Percentiles rank a stretch among this genome's conserved stretches.
Conservation (phyloP, 2,329 filamentous ascomycete genomes). For the Sporothrix schenckii region DNA sequence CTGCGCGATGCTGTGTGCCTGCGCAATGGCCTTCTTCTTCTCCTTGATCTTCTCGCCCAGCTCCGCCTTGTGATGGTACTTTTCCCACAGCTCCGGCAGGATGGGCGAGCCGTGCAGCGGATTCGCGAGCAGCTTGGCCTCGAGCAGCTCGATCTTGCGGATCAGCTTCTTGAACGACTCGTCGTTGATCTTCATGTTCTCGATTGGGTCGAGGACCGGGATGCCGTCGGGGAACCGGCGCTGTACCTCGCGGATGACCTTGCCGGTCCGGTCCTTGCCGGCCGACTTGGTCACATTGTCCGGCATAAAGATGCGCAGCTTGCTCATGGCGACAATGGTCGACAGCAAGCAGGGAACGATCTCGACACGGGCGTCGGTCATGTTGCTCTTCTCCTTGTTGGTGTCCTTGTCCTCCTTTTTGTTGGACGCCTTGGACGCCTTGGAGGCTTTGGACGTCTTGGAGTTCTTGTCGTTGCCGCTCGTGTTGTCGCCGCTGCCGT, state of each 20-base stretch:
- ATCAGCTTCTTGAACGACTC: conserved; percentile 92
- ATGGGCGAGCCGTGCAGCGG: conserved; percentile 89
- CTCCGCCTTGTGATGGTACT: conserved; percentile 80
- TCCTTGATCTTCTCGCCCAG: conserved; percentile 79
- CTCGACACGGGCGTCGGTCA: conserved; percentile 61
- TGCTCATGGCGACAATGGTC: conserved; percentile 81
- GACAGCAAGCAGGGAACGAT: conserved; percentile 84
- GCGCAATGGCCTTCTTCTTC: conserved; percentile 82
- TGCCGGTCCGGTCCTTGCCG: conserved; percentile 68
- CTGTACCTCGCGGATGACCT: conserved; percentile 75
- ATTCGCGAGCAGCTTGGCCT: conserved; percentile 85
- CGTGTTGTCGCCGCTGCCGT: conserved; percentile 17
- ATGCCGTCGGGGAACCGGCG: conserved; percentile 91
- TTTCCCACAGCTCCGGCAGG: conserved; percentile 80
- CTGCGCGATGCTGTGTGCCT: conserved; percentile 85
- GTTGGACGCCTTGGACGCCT: neutral
- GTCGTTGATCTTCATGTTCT: conserved; percentile 93
- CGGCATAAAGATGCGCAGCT: conserved; percentile 81
- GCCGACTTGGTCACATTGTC: conserved; percentile 70
- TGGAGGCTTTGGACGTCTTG: conserved; percentile 9
- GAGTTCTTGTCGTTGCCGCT: conserved; percentile 23
- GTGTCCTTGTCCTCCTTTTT: conserved; percentile 2
- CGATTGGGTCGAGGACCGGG: conserved; percentile 85
- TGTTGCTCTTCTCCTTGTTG: conserved; percentile 7
- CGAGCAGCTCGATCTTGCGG: conserved; percentile 93